Base-by-base conservation (phyloP, 192 early-diverging fungal species). In the Linnemannia hyalina region DNA sequence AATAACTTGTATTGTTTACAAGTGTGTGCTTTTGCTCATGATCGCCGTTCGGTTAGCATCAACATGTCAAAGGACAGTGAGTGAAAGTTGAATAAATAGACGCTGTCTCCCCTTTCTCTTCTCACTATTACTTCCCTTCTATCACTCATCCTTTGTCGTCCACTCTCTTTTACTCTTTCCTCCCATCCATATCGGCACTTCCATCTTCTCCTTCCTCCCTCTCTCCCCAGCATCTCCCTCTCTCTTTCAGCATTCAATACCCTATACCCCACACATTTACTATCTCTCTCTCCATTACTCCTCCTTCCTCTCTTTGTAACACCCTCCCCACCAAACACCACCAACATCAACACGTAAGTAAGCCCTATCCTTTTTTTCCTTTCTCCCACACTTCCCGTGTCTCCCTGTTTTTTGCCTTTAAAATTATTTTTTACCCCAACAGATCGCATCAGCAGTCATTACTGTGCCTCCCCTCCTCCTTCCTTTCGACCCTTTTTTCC, bases 381-480 rank as follows among this genome's bases (percentile, higher is more conserved):
- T 57, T 57, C 55, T 65, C 60, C 60, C 60, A 32, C 60, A 65
- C 29, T 65, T 65, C 11, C 11, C 57, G 9, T 29, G 57, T 65
- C 60, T 32, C 23, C n/a, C n/a, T 26, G 20, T 40, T n/a, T 26
- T 60, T 11, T 60, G 55, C n/a, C 16, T 60, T 60, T 60, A 60
- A 60, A n/a, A 26, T 60, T 60, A 60, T 60, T 60, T 60, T 60
- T 65, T 65, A 65, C 60, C 60, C 60, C 60, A 65, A 65, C 60
- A 65, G 60, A 65, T 65, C 60, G 60, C 29, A 65, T 65, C 60
- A 32, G 60, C 26, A 65, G 26, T 32, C 49, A 65, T 32, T 26
- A 35, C 60, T 65, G 60, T 65, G 29, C 60, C 60, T 65, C 26
- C 29, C 26, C 29, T 32, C 26, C 49, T 16, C 49, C 47, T 49